Conservation (phyloP, 139 green algal species). For the Picochlorum sp. region DNA sequence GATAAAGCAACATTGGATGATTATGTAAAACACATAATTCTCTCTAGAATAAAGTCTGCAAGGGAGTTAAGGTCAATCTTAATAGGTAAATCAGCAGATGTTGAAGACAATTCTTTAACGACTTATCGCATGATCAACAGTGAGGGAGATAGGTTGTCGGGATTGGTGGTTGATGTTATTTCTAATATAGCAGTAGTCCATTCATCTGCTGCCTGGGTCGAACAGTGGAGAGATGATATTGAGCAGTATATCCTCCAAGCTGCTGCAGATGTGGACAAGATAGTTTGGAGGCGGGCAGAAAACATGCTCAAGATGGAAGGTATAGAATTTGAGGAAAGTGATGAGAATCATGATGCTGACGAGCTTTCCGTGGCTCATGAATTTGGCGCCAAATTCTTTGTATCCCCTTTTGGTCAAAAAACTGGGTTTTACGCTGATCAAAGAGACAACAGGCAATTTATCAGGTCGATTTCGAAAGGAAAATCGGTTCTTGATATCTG, state of each 20-base stretch:
- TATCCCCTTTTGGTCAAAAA: conserved; percentile 47
- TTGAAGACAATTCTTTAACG: conserved; percentile 21
- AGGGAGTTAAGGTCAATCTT: conserved; percentile 28
- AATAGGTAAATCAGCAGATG: neutral
- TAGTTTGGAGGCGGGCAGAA: conserved; percentile 46
- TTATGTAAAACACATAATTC: no score
- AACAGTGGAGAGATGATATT: conserved; percentile 19
- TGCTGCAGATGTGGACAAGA: neutral
- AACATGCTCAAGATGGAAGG: conserved; percentile 60
- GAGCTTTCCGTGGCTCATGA: conserved; percentile 36
- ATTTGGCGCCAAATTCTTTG: conserved; percentile 28
- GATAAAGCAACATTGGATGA: no score
- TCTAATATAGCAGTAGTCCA: conserved; percentile 18
- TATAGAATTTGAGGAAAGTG: conserved; percentile 2
- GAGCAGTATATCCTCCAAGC: neutral
- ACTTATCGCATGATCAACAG: conserved; percentile 67
- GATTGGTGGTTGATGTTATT: conserved; percentile 44
- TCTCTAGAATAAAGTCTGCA: no score
- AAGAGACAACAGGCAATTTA: conserved; percentile 59
- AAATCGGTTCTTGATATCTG: conserved; percentile 78
- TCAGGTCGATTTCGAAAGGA: conserved; percentile 38
- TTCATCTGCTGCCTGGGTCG: conserved; percentile 35
- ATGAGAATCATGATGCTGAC: neutral
- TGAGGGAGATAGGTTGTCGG: conserved; percentile 73
- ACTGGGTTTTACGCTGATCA: conserved; percentile 77